Base-by-base conservation (phyloP, 495 filamentous ascomycete species). In the Hypoxylon subgilvum region DNA sequence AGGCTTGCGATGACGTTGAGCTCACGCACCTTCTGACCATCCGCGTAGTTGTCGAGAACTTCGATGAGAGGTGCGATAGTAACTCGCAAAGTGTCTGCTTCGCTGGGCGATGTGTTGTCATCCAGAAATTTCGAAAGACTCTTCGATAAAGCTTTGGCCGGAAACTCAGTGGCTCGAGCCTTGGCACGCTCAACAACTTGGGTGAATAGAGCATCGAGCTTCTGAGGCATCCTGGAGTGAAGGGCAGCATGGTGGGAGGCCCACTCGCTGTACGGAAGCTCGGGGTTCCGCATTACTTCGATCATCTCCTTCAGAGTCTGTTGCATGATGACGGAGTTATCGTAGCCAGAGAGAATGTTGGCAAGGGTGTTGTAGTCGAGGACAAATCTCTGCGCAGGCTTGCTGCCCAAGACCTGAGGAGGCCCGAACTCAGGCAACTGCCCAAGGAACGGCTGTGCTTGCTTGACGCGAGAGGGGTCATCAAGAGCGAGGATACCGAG, bases 281-380 rank as follows among this genome's bases (percentile, higher is more conserved):
- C 90, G 5, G 86, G 86, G 69, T 95, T 85, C 19, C 92, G 89
- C 10, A 99, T 84, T 4, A 99, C 93, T 41, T 91, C 85, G 16
- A 96, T 84, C 23, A 99, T 81, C 63, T 94, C 90, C 77, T 92
- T 93, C 28, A 99, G 79, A 6, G 91, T 94, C 51, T 83, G 73
- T 28, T 82, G 80, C 95, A 99, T 96, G 73, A 97, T 91, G 45
- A 97, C 87, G 69, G 96, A 91, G 80, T 99, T 99, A 72, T 99
- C 94, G 72, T 88, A 99, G 41, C 94, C 94, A 67, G 87, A 81
- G 41, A 99, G 82, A 58, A 97, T 97, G 73, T 97, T 91, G 69
- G 84, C 77, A 23, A 99, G 83, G 52, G 91, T 89, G 72, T 79
- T 85, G 74, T 87, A 83, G 7, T 93, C 80, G 22, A 91, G 77